A percentile compares a stretch with the other conserved stretches of the same genome.
phyloP scores from a whole-genome alignment of 2,329 filamentous ascomycete genomes.

The Lasiodiplodia sp. region DNA sequence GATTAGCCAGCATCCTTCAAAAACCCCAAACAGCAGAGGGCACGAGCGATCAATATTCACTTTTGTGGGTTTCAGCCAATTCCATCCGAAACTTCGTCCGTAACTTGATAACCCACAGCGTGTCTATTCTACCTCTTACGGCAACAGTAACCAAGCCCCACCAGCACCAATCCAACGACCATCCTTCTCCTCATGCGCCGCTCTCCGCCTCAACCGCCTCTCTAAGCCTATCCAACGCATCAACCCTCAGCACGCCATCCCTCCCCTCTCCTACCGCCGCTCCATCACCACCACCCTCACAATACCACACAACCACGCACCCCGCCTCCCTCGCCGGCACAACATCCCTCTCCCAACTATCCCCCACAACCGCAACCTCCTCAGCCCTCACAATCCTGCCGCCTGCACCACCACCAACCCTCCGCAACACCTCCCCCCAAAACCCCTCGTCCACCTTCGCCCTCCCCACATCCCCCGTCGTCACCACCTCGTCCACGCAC shows the following conservation, averaged over 20 bases:
- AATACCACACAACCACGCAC: neutral
- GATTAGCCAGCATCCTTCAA: no score
- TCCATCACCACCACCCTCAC: neutral
- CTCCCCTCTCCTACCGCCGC: neutral
- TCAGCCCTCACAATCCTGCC: neutral
- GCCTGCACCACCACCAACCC: neutral
- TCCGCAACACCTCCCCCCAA: neutral
- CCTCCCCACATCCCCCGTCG: constrained; percentile 43
- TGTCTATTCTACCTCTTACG: neutral
- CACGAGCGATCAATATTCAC: neutral
- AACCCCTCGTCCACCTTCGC: constrained; percentile 41
- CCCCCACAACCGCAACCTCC: constrained; percentile 34
- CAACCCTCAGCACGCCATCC: constrained; percentile 1
- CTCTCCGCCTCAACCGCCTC: neutral
- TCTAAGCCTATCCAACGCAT: neutral
- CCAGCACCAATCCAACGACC: neutral
- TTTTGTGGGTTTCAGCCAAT: neutral
- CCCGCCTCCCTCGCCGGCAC: constrained; percentile 31
- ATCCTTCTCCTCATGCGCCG: neutral
- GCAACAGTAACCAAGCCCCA: neutral
- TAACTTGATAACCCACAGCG: neutral
- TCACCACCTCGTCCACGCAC: constrained; percentile 43
- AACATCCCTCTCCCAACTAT: constrained; percentile 33
- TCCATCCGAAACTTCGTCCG: neutral
- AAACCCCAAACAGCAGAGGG: no score